Conservation (phyloP, 176 grass and related monocot genomes). For the Triticum monococcum region DNA sequence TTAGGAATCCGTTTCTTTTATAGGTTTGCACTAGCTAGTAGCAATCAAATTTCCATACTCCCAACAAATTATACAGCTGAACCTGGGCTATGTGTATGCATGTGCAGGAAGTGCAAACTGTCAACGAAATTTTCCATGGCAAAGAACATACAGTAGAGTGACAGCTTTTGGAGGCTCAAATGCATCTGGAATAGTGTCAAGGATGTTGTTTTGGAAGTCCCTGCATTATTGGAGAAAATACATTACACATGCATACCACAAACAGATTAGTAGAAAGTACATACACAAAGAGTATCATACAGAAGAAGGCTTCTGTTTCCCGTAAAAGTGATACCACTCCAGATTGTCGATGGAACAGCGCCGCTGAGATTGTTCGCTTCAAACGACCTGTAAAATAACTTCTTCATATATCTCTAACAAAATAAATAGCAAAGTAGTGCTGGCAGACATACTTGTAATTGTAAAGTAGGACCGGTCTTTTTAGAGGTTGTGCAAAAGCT, state of each 20-base stretch:
- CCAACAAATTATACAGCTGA: neutral
- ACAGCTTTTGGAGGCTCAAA: constrained; percentile 63
- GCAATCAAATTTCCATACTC: constrained; percentile 9
- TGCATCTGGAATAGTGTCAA: constrained; percentile 56
- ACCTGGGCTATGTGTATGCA: neutral
- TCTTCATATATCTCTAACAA: constrained; percentile 11
- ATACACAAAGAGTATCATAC: constrained; percentile 52
- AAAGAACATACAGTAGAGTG: constrained; percentile 62
- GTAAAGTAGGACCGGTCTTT: neutral
- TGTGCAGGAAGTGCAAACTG: constrained; percentile 1
- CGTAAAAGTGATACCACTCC: constrained; percentile 60
- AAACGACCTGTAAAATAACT: constrained; percentile 65
- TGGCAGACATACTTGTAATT: neutral
- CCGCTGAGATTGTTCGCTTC: constrained; percentile 52
- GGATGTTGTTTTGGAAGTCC: constrained; percentile 80
- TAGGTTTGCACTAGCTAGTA: neutral
- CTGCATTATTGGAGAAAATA: constrained; percentile 46
- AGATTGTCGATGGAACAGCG: constrained; percentile 61
- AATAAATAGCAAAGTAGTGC: constrained; percentile 21
- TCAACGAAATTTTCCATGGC: neutral
- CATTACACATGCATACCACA: constrained; percentile 30
- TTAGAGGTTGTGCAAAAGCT: neutral
- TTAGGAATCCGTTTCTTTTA: no score
- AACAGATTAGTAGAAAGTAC: constrained; percentile 18
- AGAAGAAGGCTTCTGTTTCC: constrained; percentile 69